A percentile compares a stretch with the other conserved stretches of the same genome.
Conservation (phyloP, 2,329 filamentous ascomycete genomes). For the Phaeosphaeria sp. region DNA sequence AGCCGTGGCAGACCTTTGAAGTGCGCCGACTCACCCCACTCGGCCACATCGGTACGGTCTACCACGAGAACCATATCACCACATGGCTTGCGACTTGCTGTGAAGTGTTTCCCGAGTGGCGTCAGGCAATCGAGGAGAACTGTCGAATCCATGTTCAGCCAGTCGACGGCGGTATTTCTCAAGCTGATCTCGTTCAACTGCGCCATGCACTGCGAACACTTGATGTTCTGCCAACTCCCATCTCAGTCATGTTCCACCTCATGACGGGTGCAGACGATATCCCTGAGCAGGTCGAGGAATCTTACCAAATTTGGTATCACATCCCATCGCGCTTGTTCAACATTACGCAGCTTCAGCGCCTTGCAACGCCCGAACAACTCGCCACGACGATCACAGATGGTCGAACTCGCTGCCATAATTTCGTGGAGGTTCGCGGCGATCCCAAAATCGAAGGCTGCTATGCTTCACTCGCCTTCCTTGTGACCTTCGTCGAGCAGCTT, state of each 20-base stretch:
- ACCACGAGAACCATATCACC: slow-evolving; percentile 8
- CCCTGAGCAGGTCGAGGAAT: slow-evolving; percentile 6
- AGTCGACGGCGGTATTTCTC: background rate
- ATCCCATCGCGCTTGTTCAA: slow-evolving; percentile 27
- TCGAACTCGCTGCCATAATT: slow-evolving; percentile 17
- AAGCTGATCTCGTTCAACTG: slow-evolving; percentile 4
- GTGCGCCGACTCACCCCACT: slow-evolving; percentile 9
- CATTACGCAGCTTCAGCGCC: slow-evolving; percentile 20
- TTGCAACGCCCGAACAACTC: slow-evolving; percentile 7
- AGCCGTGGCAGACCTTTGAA: slow-evolving; percentile 19
- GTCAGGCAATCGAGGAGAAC: slow-evolving; percentile 5
- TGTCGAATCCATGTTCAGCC: slow-evolving; percentile 3
- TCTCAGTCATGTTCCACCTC: slow-evolving; percentile 7
- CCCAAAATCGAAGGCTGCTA: slow-evolving; percentile 21
- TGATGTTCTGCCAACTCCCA: slow-evolving; percentile 6
- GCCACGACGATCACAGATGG: slow-evolving; percentile 5
- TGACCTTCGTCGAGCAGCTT: slow-evolving; percentile 8
- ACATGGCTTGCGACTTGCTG: slow-evolving; percentile 16
- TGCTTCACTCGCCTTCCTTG: slow-evolving; percentile 15
- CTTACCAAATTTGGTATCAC: slow-evolving; percentile 14
- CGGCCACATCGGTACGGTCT: background rate
- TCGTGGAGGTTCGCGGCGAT: slow-evolving; percentile 26
- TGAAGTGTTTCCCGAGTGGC: slow-evolving; percentile 16
- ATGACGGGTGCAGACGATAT: background rate
- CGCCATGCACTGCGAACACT: slow-evolving; percentile 6